Percentiles rank a stretch among this genome's conserved stretches.
These are phyloP conservation scores for Volutella citrinella DNA, from an alignment of 2,329 filamentous ascomycete species.

Conservation along the genomic window DNA sequence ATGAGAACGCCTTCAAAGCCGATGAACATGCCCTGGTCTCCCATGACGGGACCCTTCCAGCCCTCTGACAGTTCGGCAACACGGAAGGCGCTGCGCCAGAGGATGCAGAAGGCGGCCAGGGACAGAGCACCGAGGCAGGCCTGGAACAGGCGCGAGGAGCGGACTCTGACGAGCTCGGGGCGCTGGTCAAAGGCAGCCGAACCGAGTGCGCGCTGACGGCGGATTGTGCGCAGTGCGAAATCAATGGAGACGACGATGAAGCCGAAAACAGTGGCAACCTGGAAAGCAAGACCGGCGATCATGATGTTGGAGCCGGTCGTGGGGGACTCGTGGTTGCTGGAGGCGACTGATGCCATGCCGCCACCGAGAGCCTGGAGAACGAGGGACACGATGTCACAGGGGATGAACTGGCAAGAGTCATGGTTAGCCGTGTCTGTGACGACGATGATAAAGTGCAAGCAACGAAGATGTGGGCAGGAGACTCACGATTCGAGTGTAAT, in stretches of 20 bases:
- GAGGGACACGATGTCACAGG: conserved; percentile 60
- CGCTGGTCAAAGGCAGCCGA: conserved; percentile 36
- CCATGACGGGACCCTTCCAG: conserved; percentile 58
- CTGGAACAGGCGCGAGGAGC: conserved; percentile 44
- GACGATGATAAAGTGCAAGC: too few species aligned
- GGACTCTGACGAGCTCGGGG: conserved; percentile 33
- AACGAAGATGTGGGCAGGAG: neutral
- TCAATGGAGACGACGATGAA: conserved; percentile 52
- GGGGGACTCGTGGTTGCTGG: conserved; percentile 32
- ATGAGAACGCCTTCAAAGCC: conserved; percentile 56
- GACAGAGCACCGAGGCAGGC: conserved; percentile 53
- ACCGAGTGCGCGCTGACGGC: conserved; percentile 33
- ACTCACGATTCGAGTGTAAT: conserved; percentile 48
- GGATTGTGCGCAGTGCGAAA: conserved; percentile 44
- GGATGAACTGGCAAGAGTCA: conserved; percentile 54
- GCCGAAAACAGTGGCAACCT: conserved; percentile 54
- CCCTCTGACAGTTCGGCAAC: conserved; percentile 64
- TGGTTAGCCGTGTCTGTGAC: neutral
- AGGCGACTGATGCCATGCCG: conserved; percentile 46
- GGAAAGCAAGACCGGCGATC: conserved; percentile 61
- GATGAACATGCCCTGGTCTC: conserved; percentile 53
- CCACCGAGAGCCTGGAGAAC: conserved; percentile 60
- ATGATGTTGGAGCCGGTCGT: conserved; percentile 56
- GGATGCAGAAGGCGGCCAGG: conserved; percentile 60
- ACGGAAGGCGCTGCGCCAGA: conserved; percentile 63